Evolutionary conservation across 805 yeast species (phyloP), one percentile per base, ranked within the genome.

Genomic region (Yarrowia deformans): DNA sequence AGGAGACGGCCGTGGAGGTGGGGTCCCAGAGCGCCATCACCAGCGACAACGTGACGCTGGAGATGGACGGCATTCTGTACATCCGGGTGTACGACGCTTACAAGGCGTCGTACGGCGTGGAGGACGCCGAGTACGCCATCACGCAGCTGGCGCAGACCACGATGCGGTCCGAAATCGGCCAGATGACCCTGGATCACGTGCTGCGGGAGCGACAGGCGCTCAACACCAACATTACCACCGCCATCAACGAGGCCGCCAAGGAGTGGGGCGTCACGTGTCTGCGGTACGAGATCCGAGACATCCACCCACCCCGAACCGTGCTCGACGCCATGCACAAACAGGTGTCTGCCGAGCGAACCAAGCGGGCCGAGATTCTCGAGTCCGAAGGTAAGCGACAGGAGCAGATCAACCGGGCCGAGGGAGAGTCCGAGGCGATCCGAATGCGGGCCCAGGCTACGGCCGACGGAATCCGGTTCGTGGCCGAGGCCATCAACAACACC

Each of bases 311-410:
- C 2, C 84, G 84, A 45, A 90, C 90, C 73, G 97, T 91, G 12
- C 84, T 91, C 74, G 93, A 89, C 74, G 95, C 97, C 35, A 91
- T 91, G 97, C 97, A 91, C 79, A 85, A 94, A 76, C 97, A 90
- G 78, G 97, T 91, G 32, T 85, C 89, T 70, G 95, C 96, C 55
- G 97, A 91, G 78, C 82, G 97, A 73, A 87, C 93, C 66, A 91
- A 91, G 77, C 83, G 97, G 71, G 97, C 97, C 1, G 94, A 91
- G 77, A 91, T 91, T 72, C 83, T 91, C 75, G 97, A 91, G 75
- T 87, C 92, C 55, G 97, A 91, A 79, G 97, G 97, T 78, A 86
- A 85, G 68, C 85, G 93, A 76, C 92, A 89, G 76, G 83, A 91
- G 43, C 89, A 86, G 61, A 91, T 91, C 77, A 91, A 91, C 76